Base-by-base conservation (phyloP, 208 protist species). In the Wallacemonas sp. region DNA sequence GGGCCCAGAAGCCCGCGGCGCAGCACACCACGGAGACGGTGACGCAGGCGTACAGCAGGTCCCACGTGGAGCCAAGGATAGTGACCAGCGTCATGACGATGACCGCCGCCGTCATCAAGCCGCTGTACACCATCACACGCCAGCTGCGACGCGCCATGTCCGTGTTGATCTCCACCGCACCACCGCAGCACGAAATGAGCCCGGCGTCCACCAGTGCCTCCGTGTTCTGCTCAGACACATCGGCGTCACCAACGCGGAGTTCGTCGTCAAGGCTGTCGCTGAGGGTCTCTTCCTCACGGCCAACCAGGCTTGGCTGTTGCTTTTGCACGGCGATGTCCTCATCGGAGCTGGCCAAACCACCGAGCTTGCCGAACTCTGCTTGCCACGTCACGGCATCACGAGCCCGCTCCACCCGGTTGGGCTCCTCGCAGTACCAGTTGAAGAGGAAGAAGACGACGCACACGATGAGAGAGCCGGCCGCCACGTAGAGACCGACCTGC, bases 351-450 rank as follows among this genome's bases (percentile, higher is more conserved):
- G 79, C 68, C 15, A 58, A 84, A 4, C 76, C n/a, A n/a, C n/a
- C 84, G 17, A 86, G 47, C 11, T 82, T 70, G 28, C 73, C 84
- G 22, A 84, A 68, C 46, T 77, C 88, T 2, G 66, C 62, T 59
- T 90, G 21, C 77, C 79, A 27, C 68, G 70, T 17, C 82, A 80
- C 47, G 79, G 86, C 11, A 88, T 78, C 70, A 19, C 66, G 55
- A 3, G 34, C 30, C 28, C 71, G 71, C 19, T 78, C 71, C 44
- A 66, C 70, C 1, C 62, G 65, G 58, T 81, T 77, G 15, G 42
- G 34, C 34, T 63, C 9, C 70, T 81, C 75, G 15, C 60, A 64
- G 38, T 66, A 66, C 70, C 75, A 76, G 55, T 81, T 81, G 19
- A 71, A 61, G 14, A 69, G 33, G 39, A 81, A 73, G 49, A 77